Evolutionary conservation across 805 yeast species (phyloP).

Genomic region (Wickerhamomyces xylosicus): DNA sequence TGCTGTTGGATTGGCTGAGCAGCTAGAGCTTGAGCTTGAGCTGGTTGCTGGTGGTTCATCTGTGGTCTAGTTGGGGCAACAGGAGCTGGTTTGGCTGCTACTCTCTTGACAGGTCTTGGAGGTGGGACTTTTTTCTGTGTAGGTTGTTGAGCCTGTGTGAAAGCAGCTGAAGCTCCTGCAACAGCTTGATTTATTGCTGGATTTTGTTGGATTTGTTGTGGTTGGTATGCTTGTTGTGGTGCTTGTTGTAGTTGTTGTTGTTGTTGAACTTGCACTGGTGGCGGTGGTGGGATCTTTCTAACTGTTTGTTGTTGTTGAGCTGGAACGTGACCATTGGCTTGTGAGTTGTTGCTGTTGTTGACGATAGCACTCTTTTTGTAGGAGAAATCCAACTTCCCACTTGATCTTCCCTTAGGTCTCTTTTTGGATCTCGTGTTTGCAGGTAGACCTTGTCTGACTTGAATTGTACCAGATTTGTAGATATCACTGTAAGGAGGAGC

Average conservation of each 20-base stretch:
- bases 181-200: constrained; percentile 7
- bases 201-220: neutral
- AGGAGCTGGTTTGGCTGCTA: constrained; percentile 27
- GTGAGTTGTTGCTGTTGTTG: neutral
- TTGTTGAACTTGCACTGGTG: constrained; percentile 16
- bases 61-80: constrained; percentile 24
- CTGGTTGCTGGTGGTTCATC: constrained; percentile 67
- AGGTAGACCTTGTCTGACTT: constrained; percentile 72
- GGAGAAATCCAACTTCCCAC: constrained; percentile 19
- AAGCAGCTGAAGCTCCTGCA: constrained; percentile 30
- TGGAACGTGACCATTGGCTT: no score
- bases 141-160: constrained; percentile 19
- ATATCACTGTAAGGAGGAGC: constrained; percentile 60
- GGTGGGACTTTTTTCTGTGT: constrained; percentile 15
- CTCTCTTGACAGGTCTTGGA: constrained; percentile 19
- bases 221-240: constrained; percentile 5
- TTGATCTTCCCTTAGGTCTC: constrained; percentile 54
- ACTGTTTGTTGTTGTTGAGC: constrained; percentile 11
- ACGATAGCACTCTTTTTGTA: constrained; percentile 15
- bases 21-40: constrained; percentile 32
- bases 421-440: constrained; percentile 59
- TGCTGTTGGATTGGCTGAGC: neutral
- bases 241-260: constrained; percentile 9
- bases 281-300: constrained; percentile 19
- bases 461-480: constrained; percentile 84